A percentile compares a stretch with the other conserved stretches of the same genome.
These are phyloP conservation scores for Aspergillus panamensis DNA, from an alignment of 495 filamentous ascomycete genomes.

Conservation along the genomic window DNA sequence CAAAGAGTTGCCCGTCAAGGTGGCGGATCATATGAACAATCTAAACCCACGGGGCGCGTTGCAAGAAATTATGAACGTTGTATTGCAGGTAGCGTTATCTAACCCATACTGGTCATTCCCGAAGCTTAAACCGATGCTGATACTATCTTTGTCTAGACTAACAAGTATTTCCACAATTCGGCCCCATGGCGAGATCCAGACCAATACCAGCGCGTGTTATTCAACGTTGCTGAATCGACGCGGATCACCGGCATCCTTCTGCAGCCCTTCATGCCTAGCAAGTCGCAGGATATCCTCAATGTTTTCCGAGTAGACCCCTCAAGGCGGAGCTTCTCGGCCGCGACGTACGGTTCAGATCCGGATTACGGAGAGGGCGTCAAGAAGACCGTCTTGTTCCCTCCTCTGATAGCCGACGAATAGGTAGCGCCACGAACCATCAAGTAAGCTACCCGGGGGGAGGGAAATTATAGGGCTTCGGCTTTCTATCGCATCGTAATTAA, in stretches of 20 bases:
- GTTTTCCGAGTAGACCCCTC: conserved; percentile 61
- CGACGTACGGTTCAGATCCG: conserved; percentile 56
- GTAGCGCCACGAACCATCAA: conserved; percentile 19
- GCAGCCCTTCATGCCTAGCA: conserved; percentile 88
- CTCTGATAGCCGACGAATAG: conserved; percentile 48
- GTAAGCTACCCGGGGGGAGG: conserved; percentile 10
- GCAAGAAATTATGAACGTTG: conserved; percentile 58
- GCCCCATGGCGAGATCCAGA: conserved; percentile 56
- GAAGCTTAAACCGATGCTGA: background rate
- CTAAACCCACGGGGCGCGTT: conserved; percentile 64
- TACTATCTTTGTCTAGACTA: conserved; percentile 49
- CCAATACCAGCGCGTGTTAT: conserved; percentile 56
- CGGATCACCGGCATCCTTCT: conserved; percentile 79
- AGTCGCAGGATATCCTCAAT: conserved; percentile 69
- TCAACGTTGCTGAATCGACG: conserved; percentile 69
- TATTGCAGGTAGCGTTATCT: conserved; percentile 47
- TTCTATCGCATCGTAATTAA: background rate
- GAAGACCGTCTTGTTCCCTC: conserved; percentile 54
- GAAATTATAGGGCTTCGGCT: background rate
- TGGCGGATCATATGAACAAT: conserved; percentile 57
- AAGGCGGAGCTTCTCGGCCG: conserved; percentile 54
- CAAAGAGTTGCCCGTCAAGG: conserved; percentile 33
- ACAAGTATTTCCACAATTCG: conserved; percentile 59
- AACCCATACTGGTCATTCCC: background rate
- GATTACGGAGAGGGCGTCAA: conserved; percentile 61